Evolutionary conservation across 2,329 filamentous ascomycete genomes (phyloP).

Genomic region (Hymenoscyphus salicellus): DNA sequence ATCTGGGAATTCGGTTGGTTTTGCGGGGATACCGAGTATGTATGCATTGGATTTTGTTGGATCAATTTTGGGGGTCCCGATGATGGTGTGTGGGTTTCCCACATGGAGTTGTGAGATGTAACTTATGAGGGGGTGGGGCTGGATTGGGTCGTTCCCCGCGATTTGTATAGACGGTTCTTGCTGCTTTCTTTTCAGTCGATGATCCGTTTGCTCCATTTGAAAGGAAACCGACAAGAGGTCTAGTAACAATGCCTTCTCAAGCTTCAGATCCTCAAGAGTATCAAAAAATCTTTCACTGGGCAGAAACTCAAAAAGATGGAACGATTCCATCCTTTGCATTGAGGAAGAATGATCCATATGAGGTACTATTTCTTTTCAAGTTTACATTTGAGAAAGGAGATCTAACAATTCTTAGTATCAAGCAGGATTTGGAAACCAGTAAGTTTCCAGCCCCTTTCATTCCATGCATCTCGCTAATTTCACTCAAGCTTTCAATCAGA

Average conservation of each 20-base stretch:
- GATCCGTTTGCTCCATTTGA: neutral
- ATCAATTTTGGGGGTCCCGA: too few relatives aligned
- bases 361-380: constrained; percentile 37
- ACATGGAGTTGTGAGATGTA: too few relatives aligned
- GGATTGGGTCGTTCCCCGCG: too few relatives aligned
- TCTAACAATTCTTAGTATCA: constrained; percentile 44
- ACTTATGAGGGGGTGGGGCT: too few relatives aligned
- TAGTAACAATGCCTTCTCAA: constrained; percentile 13
- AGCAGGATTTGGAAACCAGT: constrained; percentile 50
- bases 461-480: neutral
- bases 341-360: constrained; percentile 53
- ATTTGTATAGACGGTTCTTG: neutral
- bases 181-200: neutral
- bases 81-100: too few relatives aligned
- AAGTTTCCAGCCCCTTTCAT: constrained; percentile 38
- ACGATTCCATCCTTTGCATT: constrained; percentile 52
- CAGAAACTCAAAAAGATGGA: constrained; percentile 57
- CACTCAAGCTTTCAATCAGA: constrained; percentile 39
- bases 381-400: constrained; percentile 1
- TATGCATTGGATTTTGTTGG: too few relatives aligned
- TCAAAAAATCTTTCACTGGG: constrained; percentile 55
- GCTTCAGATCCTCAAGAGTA: constrained; percentile 39
- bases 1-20: too few relatives aligned
- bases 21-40: too few relatives aligned
- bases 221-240: neutral